Percentiles rank a stretch among this genome's conserved stretches.
phyloP scores from a whole-genome alignment of 164 flowering plant species.

The Amborella trichopoda region DNA sequence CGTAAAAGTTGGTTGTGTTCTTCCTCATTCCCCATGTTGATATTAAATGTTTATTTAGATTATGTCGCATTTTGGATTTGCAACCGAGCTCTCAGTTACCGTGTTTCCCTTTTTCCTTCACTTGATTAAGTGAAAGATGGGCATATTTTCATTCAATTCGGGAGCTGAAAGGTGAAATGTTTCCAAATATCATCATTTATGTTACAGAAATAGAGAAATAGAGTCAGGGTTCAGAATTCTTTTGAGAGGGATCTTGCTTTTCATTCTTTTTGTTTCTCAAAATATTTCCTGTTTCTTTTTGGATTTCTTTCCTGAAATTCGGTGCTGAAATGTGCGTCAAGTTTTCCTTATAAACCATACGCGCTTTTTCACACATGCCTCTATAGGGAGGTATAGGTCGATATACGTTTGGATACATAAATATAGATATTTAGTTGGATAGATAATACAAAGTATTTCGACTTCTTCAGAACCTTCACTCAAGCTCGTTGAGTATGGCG shows the following conservation, averaged over 20 bases:
- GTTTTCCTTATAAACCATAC: background rate
- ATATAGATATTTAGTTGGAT: background rate
- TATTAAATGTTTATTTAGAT: slow-evolving; percentile 9
- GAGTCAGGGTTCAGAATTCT: too few relatives aligned
- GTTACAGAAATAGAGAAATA: too few relatives aligned
- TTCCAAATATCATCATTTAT: too few relatives aligned
- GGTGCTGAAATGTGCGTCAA: background rate
- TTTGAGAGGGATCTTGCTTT: too few relatives aligned
- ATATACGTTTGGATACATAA: background rate
- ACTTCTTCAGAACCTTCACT: slow-evolving; percentile 65
- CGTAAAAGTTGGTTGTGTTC: background rate
- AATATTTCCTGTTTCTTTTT: background rate
- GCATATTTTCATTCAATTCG: background rate
- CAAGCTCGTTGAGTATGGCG: slow-evolving; percentile 87
- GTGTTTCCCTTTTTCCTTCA: background rate
- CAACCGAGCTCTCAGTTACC: slow-evolving; percentile 32
- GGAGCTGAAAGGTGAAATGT: background rate
- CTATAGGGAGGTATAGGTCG: background rate
- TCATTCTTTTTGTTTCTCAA: too few relatives aligned
- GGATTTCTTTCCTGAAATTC: background rate
- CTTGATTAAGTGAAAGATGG: background rate
- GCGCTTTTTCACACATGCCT: background rate
- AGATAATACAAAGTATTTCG: too few relatives aligned
- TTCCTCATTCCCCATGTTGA: slow-evolving; percentile 6
- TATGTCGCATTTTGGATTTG: slow-evolving; percentile 18